phyloP scores from a whole-genome alignment of 495 filamentous ascomycete genomes.

The Aspergillus conjunctus region DNA sequence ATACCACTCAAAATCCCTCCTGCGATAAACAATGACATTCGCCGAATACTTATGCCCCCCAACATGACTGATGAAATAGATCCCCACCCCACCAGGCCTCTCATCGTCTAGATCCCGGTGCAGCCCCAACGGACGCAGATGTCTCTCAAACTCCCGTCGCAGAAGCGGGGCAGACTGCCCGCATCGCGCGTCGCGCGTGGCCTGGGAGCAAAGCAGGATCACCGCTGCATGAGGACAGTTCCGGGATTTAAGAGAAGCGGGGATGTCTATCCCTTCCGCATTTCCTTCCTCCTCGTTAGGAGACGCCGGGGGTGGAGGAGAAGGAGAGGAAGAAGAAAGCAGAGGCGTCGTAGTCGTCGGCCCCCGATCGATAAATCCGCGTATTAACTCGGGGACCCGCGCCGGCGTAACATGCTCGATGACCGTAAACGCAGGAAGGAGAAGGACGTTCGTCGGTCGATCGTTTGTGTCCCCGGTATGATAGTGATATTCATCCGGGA shows the following conservation, averaged over 20 bases:
- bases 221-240: conserved; percentile 79
- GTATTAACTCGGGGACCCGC: conserved; percentile 71
- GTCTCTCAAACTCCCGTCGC: conserved; percentile 82
- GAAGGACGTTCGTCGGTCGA: conserved; percentile 76
- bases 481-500: conserved; percentile 60
- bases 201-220: conserved; percentile 91
- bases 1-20: conserved; percentile 59
- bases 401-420: conserved; percentile 84
- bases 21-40: conserved; percentile 87
- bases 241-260: conserved; percentile 62
- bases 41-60: conserved; percentile 49
- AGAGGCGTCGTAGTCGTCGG: conserved; percentile 78
- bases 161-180: conserved; percentile 90
- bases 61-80: conserved; percentile 95
- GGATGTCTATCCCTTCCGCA: conserved; percentile 20
- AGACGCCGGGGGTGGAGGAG: conserved; percentile 17
- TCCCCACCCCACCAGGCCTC: conserved; percentile 83
- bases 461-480: conserved; percentile 52
- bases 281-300: conserved; percentile 9
- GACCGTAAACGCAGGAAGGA: conserved; percentile 85
- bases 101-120: conserved; percentile 87
- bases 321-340: conserved; percentile 26
- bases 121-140: conserved; percentile 79
- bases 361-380: conserved; percentile 66
- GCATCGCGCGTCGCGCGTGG: conserved; percentile 90